A percentile compares a stretch with the other conserved stretches of the same genome.
These are phyloP conservation scores for Colletotrichum spinosum DNA, from an alignment of 2,329 filamentous ascomycete genomes.

Conservation along the genomic window DNA sequence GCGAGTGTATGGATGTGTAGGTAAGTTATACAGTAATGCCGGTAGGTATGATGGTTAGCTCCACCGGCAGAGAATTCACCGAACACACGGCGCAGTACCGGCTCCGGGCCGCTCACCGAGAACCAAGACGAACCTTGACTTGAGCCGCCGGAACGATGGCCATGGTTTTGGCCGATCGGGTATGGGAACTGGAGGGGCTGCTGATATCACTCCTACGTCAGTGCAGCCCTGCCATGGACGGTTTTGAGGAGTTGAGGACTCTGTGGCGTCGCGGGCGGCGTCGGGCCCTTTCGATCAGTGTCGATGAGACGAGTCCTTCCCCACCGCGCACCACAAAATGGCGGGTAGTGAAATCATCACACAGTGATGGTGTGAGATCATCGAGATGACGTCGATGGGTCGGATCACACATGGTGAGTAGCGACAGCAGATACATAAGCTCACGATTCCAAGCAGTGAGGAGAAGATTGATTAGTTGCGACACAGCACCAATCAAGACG, in stretches of 20 bases:
- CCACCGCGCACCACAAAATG: constrained; percentile 34
- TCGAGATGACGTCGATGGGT: constrained; percentile 34
- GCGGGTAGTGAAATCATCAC: constrained; percentile 37
- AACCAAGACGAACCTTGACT: neutral
- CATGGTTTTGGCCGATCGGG: constrained; percentile 7
- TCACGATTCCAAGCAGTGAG: constrained; percentile 3
- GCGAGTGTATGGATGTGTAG: too few species aligned
- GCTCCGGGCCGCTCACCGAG: constrained; percentile 8
- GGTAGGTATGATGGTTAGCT: too few species aligned
- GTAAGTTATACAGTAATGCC: too few species aligned
- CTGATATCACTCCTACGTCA: constrained; percentile 37
- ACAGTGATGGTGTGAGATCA: constrained; percentile 24
- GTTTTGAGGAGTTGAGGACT: constrained; percentile 7
- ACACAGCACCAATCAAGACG: neutral
- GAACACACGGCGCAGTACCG: constrained; percentile 18
- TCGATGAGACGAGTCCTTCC: constrained; percentile 32
- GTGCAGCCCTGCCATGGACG: neutral
- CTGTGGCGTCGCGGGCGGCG: constrained; percentile 16
- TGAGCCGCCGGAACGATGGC: too few species aligned
- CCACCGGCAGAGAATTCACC: constrained; percentile 9
- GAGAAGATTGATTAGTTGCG: neutral
- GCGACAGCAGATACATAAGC: constrained; percentile 29
- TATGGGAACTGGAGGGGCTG: neutral
- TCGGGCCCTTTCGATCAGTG: constrained; percentile 26
- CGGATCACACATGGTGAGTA: constrained; percentile 24